Percentiles rank a stretch among this genome's conserved stretches.
Evolutionary conservation across 345 rosid genomes (phyloP).

Genomic region (Ceriops tagal): DNA sequence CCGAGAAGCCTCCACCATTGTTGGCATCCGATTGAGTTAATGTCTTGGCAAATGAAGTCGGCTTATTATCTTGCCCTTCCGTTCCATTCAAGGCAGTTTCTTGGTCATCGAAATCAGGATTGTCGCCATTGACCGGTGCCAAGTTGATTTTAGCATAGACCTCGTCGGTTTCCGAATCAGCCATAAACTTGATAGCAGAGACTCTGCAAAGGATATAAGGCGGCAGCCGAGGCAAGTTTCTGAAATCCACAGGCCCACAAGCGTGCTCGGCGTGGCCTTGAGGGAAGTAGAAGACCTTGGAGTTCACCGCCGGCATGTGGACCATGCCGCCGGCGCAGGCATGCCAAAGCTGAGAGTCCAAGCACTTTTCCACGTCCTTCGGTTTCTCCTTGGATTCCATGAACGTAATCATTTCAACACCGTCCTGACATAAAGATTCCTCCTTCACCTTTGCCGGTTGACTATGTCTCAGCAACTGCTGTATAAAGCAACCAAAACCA

Average conservation of each 20-base stretch:
- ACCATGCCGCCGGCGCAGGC: slow-evolving; percentile 35
- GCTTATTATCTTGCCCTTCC: slow-evolving; percentile 32
- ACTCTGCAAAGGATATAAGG: slow-evolving; percentile 22
- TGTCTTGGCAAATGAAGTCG: slow-evolving; percentile 89
- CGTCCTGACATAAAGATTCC: slow-evolving; percentile 1
- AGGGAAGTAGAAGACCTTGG: slow-evolving; percentile 28
- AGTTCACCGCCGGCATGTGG: slow-evolving; percentile 26
- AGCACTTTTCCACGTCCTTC: slow-evolving; percentile 29
- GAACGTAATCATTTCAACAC: slow-evolving; percentile 54
- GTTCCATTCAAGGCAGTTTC: slow-evolving; percentile 12
- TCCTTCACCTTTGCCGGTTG: background rate
- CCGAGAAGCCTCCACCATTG: slow-evolving; percentile 98
- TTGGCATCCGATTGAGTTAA: slow-evolving; percentile 97
- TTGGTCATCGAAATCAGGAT: slow-evolving; percentile 31
- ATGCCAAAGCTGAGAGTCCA: slow-evolving; percentile 32
- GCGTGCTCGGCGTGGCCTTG: slow-evolving; percentile 30
- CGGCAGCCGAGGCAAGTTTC: slow-evolving; percentile 19
- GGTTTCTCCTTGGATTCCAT: slow-evolving; percentile 59
- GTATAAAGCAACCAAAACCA: slow-evolving; percentile 14
- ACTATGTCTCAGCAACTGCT: slow-evolving; percentile 16
- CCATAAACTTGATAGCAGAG: slow-evolving; percentile 22
- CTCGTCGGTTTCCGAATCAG: slow-evolving; percentile 32
- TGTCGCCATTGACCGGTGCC: slow-evolving; percentile 4
- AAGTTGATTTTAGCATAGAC: slow-evolving; percentile 24
- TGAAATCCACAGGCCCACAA: slow-evolving; percentile 19